A percentile compares a stretch with the other conserved stretches of the same genome.
These are phyloP conservation scores for Saprolegnia parasitica DNA, from an alignment of 352 stramenopile genomes.

Conservation along the genomic window DNA sequence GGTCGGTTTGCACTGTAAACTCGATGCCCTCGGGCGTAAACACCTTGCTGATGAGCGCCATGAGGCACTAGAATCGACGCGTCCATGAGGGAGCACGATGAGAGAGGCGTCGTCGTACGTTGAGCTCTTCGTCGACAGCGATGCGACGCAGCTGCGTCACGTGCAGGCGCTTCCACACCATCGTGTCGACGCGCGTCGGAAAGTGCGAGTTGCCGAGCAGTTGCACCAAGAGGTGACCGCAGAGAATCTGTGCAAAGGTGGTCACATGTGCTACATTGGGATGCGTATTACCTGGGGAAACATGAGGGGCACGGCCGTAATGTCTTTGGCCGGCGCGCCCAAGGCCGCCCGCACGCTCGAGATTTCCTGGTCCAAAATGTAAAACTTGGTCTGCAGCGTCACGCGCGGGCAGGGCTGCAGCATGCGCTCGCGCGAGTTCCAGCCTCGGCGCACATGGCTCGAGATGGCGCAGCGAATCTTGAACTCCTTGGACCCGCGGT, in stretches of 20 bases:
- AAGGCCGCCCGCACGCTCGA: constrained; percentile 74
- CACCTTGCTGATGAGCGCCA: constrained; percentile 71
- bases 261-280: neutral
- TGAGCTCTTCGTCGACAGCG: constrained; percentile 34
- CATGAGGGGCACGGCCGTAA: constrained; percentile 71
- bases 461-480: constrained; percentile 69
- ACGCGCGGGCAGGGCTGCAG: constrained; percentile 62
- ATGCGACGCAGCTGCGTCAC: constrained; percentile 67
- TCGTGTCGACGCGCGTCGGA: constrained; percentile 42
- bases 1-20: constrained; percentile 68
- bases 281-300: constrained; percentile 46
- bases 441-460: constrained; percentile 48
- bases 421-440: constrained; percentile 42
- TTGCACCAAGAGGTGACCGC: constrained; percentile 65
- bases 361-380: constrained; percentile 66
- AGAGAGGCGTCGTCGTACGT: constrained; percentile 32
- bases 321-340: constrained; percentile 52
- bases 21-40: constrained; percentile 66
- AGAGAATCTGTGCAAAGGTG: constrained; percentile 47
- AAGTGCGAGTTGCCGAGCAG: constrained; percentile 81
- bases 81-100: neutral
- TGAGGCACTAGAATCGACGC: constrained; percentile 45
- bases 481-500: constrained; percentile 78
- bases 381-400: constrained; percentile 68
- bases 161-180: constrained; percentile 65